Evolutionary conservation across 768 basidiomycete genomes (phyloP), one percentile per base, ranked within the genome.

Genomic region (Trametes cinnabarina): DNA sequence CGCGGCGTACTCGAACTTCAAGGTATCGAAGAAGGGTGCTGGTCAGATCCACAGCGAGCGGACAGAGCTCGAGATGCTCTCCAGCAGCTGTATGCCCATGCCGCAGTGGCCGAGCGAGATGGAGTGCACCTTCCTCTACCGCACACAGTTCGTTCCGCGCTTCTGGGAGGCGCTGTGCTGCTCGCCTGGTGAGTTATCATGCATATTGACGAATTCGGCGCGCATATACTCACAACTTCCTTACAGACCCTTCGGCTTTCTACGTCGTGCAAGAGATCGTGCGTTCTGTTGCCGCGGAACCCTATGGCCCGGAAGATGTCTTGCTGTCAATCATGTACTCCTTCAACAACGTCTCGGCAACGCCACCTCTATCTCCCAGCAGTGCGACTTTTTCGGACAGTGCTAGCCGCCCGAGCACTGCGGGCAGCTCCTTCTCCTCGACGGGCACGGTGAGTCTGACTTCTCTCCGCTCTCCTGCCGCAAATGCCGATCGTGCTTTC

Each of bases 1-100:
- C 30, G 66, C 69, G 5, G 86, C 85, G n/a, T 76, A 77, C 40
- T 87, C 85, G 2, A 72, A 74, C 40, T 87, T 83, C 72, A 76
- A 77, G 1, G 83, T 90, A 4, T 76, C 81, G 57, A 65, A 74
- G 10, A 76, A 80, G 57, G 82, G 79, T 17, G 73, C 71, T 12
- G 64, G 32, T 5, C 55, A 47, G 26, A 72, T 87, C 50, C 82
- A 82, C 70, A 74, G 76, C 0, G 88, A 90, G 69, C 72, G 41
- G 66, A 77, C 55, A 63, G 71, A 66, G 48, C 63, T 73, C 37
- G 47, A 61, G 51, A 42, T 66, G 56, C 57, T 60, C 28, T 51
- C 55, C 25, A 63, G 64, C 55, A 63, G 62, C 41, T 62, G 61
- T 55, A 60, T 57, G 60, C 63, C 66, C 3, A 46, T 47, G 34